These are phyloP conservation scores for Saussurea involucrata DNA, from an alignment of 129 eudicot species.

Conservation along the genomic window DNA sequence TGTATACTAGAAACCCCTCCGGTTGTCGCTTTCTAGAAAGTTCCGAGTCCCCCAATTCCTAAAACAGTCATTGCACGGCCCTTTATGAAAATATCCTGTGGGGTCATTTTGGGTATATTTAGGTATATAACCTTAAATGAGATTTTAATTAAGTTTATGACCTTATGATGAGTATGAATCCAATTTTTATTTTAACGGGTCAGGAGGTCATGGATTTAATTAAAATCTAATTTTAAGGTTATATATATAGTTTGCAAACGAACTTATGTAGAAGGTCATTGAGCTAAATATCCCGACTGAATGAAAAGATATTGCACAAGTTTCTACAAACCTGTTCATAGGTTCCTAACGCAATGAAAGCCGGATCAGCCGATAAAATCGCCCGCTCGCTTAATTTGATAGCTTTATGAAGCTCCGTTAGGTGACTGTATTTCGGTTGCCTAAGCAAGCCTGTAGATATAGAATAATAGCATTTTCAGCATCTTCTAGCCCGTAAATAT, in stretches of 20 bases:
- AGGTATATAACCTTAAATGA: no score
- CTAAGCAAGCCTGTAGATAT: conserved; percentile 55
- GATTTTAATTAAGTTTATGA: no score
- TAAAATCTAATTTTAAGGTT: not conserved
- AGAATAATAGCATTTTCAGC: not conserved
- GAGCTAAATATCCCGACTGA: not conserved
- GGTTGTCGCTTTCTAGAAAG: not conserved
- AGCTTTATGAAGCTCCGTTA: conserved; percentile 73
- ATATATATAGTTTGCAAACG: not conserved
- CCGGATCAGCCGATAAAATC: conserved; percentile 61
- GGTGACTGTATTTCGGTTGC: conserved; percentile 80
- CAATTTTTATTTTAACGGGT: not conserved
- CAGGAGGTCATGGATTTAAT: not conserved
- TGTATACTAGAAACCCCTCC: not conserved
- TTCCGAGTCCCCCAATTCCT: not conserved
- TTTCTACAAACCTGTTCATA: conserved; percentile 57
- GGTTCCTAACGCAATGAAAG: conserved; percentile 53
- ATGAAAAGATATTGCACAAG: no score
- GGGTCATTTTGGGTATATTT: no score
- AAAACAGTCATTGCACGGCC: not conserved
- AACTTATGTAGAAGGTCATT: no score
- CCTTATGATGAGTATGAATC: not conserved
- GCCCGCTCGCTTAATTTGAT: conserved; percentile 68
- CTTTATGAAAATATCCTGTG: no score
- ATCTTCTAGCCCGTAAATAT: not conserved